Evolutionary conservation across 129 eudicot genomes (phyloP).

Genomic region (Escallonia rubra): DNA sequence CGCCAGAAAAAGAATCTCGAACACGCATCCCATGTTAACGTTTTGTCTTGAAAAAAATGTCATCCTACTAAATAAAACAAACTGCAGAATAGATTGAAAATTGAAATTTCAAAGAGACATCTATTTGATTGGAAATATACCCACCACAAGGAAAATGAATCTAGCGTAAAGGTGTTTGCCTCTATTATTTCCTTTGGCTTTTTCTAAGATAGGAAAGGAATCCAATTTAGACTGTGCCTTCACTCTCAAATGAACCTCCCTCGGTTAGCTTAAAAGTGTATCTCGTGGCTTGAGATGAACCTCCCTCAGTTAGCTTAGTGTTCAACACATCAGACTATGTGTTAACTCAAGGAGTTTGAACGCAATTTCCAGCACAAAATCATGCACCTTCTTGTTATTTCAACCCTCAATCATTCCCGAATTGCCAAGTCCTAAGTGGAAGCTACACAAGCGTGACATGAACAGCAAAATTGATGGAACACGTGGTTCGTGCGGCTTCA

Average conservation of each 20-base stretch:
- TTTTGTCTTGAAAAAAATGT: too few relatives aligned
- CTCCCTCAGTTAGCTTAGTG: background rate
- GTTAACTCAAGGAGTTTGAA: too few relatives aligned
- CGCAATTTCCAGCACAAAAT: too few relatives aligned
- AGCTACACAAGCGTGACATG: too few relatives aligned
- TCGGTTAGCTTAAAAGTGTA: background rate
- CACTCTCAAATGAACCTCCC: constrained; percentile 5
- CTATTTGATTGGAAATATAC: background rate
- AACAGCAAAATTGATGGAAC: too few relatives aligned
- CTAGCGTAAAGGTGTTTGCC: constrained; percentile 3
- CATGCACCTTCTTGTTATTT: background rate
- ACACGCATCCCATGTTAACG: too few relatives aligned
- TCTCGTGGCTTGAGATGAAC: too few relatives aligned
- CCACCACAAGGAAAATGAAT: constrained; percentile 3
- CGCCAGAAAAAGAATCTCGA: too few relatives aligned
- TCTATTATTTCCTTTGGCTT: background rate
- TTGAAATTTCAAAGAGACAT: background rate
- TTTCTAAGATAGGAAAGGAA: background rate
- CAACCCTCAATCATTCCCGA: constrained; percentile 1
- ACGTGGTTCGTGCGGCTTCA: too few relatives aligned
- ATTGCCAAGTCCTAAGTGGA: too few relatives aligned
- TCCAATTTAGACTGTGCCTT: background rate
- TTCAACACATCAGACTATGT: background rate
- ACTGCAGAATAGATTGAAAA: constrained; percentile 10
- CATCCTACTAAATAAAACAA: background rate